Evolutionary conservation across 1,139 yeast genomes (phyloP), one percentile per base, ranked within the genome.

Genomic region (Lodderomyces pseudojiufengensis): DNA sequence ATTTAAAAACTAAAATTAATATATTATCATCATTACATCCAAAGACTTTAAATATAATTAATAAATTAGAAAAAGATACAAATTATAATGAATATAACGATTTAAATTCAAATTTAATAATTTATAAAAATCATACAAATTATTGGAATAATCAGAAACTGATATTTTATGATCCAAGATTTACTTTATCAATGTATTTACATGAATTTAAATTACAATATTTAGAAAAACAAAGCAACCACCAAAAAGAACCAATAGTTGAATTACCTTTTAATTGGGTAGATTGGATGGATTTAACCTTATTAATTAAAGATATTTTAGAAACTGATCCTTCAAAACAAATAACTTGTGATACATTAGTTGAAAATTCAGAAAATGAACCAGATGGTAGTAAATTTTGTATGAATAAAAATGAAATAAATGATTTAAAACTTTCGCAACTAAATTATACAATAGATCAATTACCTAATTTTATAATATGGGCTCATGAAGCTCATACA

Each of bases 141-240:
- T n/a, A 27, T 12, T 12, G 14, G 15, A 9, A 12, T 15, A 5
- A 12, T 4, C n/a, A 10, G 5, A 27, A 27, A 12, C 10, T 25
- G 6, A 27, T 41, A 28, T 39, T 20, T 26, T 41, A 33, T 44
- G 79, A 74, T 42, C 76, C 77, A 2, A 52, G 79, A 27, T 62
- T 73, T 47, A 72, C 78, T 7, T 45, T 71, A 27, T 64, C 67
- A 2, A 54, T 71, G 11, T 73, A 71, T 50, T 52, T 60, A 33
- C 54, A 62, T 40, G 51, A 59, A 36, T 38, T 63, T 10, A 48
- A 50, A 13, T 33, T 38, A 10, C 39, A 46, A 31, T 32, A 34
- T 15, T 37, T 51, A 27, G 10, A 15, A 3, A 27, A 6, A 37
- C 49, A 4, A 27, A 51, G 11, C 27, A 24, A 1, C 29, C 23